phyloP scores from a whole-genome alignment of 768 basidiomycete species.

The Lactarius trivialis region DNA sequence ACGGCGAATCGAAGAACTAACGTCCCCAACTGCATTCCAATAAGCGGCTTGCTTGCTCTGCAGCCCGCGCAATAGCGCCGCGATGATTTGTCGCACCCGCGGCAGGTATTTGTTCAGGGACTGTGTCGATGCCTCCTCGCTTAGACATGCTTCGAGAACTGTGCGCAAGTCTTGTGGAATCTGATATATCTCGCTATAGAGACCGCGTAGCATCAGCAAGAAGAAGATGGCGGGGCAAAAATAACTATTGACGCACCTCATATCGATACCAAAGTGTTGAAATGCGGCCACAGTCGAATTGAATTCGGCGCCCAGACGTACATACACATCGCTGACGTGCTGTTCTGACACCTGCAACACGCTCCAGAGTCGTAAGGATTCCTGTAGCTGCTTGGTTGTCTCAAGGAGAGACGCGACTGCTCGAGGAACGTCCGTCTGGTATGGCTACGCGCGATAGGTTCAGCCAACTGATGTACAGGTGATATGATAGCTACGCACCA shows the following conservation, averaged over 20 bases:
- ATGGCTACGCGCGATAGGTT: slow-evolving; percentile 1
- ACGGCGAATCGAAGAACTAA: not conserved
- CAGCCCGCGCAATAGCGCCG: slow-evolving; percentile 37
- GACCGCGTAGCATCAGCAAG: slow-evolving; percentile 5
- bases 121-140: slow-evolving; percentile 34
- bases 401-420: slow-evolving; percentile 65
- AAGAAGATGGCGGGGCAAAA: not conserved
- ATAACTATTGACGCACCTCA: slow-evolving; percentile 50
- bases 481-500: slow-evolving; percentile 6
- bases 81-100: slow-evolving; percentile 32
- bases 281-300: slow-evolving; percentile 76
- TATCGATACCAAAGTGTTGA: slow-evolving; percentile 60
- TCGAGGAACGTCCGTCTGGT: slow-evolving; percentile 44
- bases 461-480: not conserved
- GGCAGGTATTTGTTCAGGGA: slow-evolving; percentile 36
- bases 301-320: slow-evolving; percentile 85
- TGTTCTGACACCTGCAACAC: slow-evolving; percentile 48
- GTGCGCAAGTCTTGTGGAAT: slow-evolving; percentile 35
- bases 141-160: slow-evolving; percentile 40
- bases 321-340: slow-evolving; percentile 85
- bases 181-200: slow-evolving; percentile 35
- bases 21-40: slow-evolving; percentile 25
- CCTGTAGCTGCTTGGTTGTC: slow-evolving; percentile 79
- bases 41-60: slow-evolving; percentile 39
- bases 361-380: slow-evolving; percentile 66